A percentile compares a stretch with the other conserved stretches of the same genome.
These are phyloP conservation scores for Aspergillus unguis DNA, from an alignment of 2,329 filamentous ascomycete genomes.

Conservation along the genomic window DNA sequence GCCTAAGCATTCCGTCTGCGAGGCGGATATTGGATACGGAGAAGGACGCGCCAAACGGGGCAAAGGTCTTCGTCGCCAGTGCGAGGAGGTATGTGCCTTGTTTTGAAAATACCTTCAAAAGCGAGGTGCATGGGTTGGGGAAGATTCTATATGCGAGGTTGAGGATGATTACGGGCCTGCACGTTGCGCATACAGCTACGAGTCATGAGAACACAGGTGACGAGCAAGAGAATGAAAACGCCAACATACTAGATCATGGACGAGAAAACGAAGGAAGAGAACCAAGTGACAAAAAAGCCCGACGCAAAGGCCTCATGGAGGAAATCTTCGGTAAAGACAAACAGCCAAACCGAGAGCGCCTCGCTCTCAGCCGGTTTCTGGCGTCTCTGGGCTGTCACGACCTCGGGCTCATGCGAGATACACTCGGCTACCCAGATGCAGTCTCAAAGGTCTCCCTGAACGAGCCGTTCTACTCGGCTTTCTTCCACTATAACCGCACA, in stretches of 20 bases:
- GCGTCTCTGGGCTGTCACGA: constrained; percentile 54
- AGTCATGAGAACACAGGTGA: not conserved
- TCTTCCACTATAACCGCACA: constrained; percentile 32
- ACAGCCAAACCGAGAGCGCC: constrained; percentile 28
- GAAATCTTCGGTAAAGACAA: constrained; percentile 27
- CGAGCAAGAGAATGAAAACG: not conserved
- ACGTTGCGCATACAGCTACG: constrained; percentile 30
- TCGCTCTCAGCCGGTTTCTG: constrained; percentile 43
- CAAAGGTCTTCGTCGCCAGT: constrained; percentile 57
- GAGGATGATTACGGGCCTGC: constrained; percentile 55
- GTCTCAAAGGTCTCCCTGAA: constrained; percentile 46
- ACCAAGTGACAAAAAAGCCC: not conserved
- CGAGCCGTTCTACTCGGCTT: constrained; percentile 41
- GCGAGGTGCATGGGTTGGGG: constrained; percentile 51
- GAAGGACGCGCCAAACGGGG: constrained; percentile 35
- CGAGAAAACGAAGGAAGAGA: not conserved
- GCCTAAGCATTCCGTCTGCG: constrained; percentile 48
- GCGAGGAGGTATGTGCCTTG: constrained; percentile 60
- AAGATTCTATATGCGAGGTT: constrained; percentile 55
- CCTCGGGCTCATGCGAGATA: constrained; percentile 54
- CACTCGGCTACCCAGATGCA: constrained; percentile 48
- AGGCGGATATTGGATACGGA: constrained; percentile 52
- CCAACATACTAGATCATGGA: not conserved
- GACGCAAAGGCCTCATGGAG: constrained; percentile 20
- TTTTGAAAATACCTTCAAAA: constrained; percentile 52